Conservation (phyloP, 352 stramenopile species). For the Phytopythium litorale region DNA sequence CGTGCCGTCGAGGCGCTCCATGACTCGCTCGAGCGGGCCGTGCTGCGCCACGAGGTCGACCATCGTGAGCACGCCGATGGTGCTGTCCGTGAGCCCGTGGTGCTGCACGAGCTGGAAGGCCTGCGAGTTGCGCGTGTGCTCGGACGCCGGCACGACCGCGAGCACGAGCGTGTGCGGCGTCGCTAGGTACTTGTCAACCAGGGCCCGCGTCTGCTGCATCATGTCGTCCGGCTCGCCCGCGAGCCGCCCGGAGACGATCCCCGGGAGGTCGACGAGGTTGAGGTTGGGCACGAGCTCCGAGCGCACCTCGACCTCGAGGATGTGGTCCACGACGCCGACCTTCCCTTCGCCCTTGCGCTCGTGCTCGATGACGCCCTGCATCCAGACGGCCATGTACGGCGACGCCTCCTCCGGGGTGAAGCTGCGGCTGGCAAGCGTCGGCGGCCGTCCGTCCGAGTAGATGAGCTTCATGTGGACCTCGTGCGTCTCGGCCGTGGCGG, state of each 20-base stretch:
- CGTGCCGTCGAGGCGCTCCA: conserved; percentile 19
- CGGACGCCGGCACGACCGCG: conserved; percentile 28
- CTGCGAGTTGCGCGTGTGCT: conserved; percentile 35
- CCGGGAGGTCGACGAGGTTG: conserved; percentile 36
- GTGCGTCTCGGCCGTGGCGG: background rate
- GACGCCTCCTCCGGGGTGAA: conserved; percentile 16
- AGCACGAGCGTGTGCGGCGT: conserved; percentile 36
- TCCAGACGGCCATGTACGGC: conserved; percentile 26
- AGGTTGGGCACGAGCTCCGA: conserved; percentile 35
- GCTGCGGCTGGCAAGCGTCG: conserved; percentile 15
- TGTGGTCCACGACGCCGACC: conserved; percentile 29
- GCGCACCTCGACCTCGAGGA: conserved; percentile 33
- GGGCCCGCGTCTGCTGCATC: conserved; percentile 29
- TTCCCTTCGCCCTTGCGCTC: conserved; percentile 10
- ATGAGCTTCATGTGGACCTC: conserved; percentile 26
- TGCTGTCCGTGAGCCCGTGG: conserved; percentile 26
- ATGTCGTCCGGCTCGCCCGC: conserved; percentile 32
- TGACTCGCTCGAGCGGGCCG: conserved; percentile 21
- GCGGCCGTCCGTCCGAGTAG: conserved; percentile 24
- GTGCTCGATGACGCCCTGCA: conserved; percentile 27
- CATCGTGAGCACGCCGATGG: conserved; percentile 43
- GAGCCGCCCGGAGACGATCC: conserved; percentile 28
- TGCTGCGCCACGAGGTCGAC: conserved; percentile 26
- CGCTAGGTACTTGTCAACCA: conserved; percentile 33
- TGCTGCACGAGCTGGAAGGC: conserved; percentile 44